Base-by-base conservation (phyloP, 2,329 filamentous ascomycete genomes). In the Talaromyces atroroseus region DNA sequence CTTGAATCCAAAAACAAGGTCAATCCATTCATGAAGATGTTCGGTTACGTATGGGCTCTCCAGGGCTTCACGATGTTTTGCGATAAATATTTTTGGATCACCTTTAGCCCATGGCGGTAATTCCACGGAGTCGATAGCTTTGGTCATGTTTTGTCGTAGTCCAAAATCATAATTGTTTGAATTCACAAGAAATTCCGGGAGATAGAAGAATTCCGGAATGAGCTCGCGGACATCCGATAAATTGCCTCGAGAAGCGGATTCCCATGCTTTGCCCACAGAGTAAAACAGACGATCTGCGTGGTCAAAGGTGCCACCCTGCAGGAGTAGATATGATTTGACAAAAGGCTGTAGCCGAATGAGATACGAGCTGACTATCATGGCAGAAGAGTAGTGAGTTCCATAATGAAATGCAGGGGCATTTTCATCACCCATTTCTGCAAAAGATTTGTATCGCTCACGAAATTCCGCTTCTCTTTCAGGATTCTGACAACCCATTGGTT, bases 281-380 rank as follows among this genome's bases (percentile, higher is more conserved):
- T 94, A 94, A 73, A 99, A 99, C 45, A 99, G 79, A 38, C 94
- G 85, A 68, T 99, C 95, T 1, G 94, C 90, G 67, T 99, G 92
- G 68, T 99, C 94, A 67, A 97, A 99, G 40, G 83, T 90, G 5
- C 92, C 92, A n/a, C 94, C 94, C 71, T 99, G 94, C 1, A 99
- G 82, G 8, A 97, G 78, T 20, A 97, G 83, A 67, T 95, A 97
- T 0, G 94, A 96, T 64, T 97, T 90, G 23, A 96, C 92, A 69
- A 97, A 99, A 0, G 94, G 94, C 51, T 96, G 92, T 16, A 99
- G 80, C 18, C 94, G 87, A 65, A 99, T 96, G 42, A 99, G 81
- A 66, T 96, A 99, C 0, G 92, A 96, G 12, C 91, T 91, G 6
- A 99, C 94, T 58, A 96, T 96, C 94, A 97, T 99, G 7, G 94